Evolutionary conservation across 2,329 filamentous ascomycete genomes (phyloP), one percentile per base, ranked within the genome.

Genomic region (Fusarium cyanostomum): DNA sequence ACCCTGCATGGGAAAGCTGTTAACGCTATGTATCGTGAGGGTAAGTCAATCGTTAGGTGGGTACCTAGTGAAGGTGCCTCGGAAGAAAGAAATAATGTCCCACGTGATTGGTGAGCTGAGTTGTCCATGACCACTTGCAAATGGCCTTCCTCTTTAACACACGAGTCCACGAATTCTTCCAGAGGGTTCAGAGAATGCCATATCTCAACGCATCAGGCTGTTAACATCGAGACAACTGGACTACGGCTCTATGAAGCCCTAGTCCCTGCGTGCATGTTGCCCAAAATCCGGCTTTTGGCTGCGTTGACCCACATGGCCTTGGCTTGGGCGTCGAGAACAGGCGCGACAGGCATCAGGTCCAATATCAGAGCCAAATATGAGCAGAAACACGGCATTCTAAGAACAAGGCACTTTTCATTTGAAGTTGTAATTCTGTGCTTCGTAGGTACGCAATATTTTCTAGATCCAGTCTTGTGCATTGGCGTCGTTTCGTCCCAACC

Each of bases 201-300:
- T 53, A 64, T 61, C 51, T 45, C 30, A 43, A 28, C 24, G 8
- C 54, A 59, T 56, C 52, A 28, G n/a, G 8, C 12, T 2, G 5
- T 13, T 67, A 65, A 54, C 44, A 51, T 38, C 28, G 26, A 34
- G 13, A 38, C 37, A 9, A 13, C 26, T 45, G 30, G 35, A 33
- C 53, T 46, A 52, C 42, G 58, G 34, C 55, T 57, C 49, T 43
- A 43, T 48, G 7, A 35, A 28, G 45, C 16, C 63, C 63, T 31
- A 50, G 64, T 64, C 64, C 64, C 59, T 67, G 64, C 52, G 52
- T 62, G 39, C 37, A 67, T 56, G 44, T 58, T 58, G 44, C 52
- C 24, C 42, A 59, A 52, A 62, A 68, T 70, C 66, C 68, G 60
- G 67, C 63, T 70, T 70, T 63, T 64, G 52, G 41, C 48, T 58